phyloP scores from a whole-genome alignment of 2,329 filamentous ascomycete genomes.

The Colletotrichum sojae region DNA sequence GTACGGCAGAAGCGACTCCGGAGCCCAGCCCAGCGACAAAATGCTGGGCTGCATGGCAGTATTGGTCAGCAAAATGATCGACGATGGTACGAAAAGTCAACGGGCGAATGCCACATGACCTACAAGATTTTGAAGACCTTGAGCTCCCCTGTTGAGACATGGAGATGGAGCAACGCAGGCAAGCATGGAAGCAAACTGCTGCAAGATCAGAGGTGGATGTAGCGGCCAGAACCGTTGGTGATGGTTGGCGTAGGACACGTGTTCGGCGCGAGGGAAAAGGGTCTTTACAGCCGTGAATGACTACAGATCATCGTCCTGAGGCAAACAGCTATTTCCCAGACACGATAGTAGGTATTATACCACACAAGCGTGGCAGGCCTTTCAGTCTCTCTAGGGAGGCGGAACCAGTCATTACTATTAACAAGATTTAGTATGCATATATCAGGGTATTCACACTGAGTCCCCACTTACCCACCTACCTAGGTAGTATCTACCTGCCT shows the following conservation, averaged over 20 bases:
- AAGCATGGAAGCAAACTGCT: not conserved
- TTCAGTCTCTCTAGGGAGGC: too few relatives aligned
- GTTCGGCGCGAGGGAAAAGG: not conserved
- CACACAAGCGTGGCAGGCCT: too few relatives aligned
- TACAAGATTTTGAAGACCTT: constrained; percentile 34
- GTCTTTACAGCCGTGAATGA: too few relatives aligned
- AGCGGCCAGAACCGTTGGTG: not conserved
- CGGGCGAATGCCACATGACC: not conserved
- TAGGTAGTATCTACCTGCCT: too few relatives aligned
- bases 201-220: not conserved
- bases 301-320: too few relatives aligned
- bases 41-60: constrained; percentile 76
- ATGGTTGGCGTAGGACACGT: not conserved
- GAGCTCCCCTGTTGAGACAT: constrained; percentile 31
- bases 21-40: constrained; percentile 91
- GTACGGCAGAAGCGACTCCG: constrained; percentile 87
- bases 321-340: too few relatives aligned
- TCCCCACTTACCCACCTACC: too few relatives aligned
- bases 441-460: too few relatives aligned
- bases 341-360: too few relatives aligned
- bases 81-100: too few relatives aligned
- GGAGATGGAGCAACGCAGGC: not conserved
- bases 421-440: too few relatives aligned
- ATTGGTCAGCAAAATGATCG: not conserved
- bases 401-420: too few relatives aligned